Base-by-base conservation (phyloP, 768 basidiomycete species). In the button mushroom (Agaricus bisporus) region DNA sequence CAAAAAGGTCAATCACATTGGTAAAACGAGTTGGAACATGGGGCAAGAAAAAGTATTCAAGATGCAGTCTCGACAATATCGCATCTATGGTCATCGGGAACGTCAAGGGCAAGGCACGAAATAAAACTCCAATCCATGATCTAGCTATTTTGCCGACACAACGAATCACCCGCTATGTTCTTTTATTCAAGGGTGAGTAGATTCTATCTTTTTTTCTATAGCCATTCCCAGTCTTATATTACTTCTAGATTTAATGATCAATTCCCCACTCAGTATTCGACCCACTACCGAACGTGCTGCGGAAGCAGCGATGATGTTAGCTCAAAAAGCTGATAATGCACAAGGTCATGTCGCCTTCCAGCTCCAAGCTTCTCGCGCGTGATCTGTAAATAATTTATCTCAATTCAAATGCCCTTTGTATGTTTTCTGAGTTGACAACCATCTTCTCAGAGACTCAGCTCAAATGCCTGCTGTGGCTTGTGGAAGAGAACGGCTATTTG, bases 71-170 rank as follows among this genome's bases (percentile, higher is more conserved):
- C 12, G 55, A 54, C 37, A 35, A 49, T 12, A 48, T 51, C 28
- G 9, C 36, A 22, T 47, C 37, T 8, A 41, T 47, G 45, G 18
- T 47, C 29, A 39, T 37, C 28, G 22, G 52, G 7, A 26, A 46
- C 41, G 35, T 20, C 29, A 57, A 48, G 42, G n/a, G 29, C 57
- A 54, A 46, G 20, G 44, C 29, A 37, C 41, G 29, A 9, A 41
- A 53, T 35, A 63, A 60, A 55, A 66, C 55, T 44, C 57, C 61
- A 28, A 71, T 83, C 20, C 70, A 82, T 48, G 85, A 86, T 53
- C 62, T 86, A 26, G 82, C 82, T 2, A 84, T 86, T 49, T 69
- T 80, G 58, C 84, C 84, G 15, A 75, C 77, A 12, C 83, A 86
- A 61, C 71, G 85, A 17, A 73, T 83, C n/a, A 78, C 78, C 66